Base-by-base conservation (phyloP, 2,329 filamentous ascomycete species). In the Ophiocordyceps polyrhachis-furcata region DNA sequence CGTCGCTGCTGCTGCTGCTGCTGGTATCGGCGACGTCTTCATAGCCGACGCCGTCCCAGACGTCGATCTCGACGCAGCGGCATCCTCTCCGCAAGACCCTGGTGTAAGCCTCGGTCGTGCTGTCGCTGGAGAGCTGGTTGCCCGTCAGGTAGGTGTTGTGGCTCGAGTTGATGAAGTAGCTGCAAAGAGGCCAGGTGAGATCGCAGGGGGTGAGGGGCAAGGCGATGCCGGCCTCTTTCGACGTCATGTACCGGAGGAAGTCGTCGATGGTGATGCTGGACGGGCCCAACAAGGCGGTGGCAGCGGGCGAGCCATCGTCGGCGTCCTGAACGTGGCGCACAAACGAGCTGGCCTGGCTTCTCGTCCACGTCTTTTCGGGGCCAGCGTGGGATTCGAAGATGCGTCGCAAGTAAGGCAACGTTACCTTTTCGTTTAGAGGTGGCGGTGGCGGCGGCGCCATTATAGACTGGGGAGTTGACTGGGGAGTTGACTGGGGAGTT, bases 71-170 rank as follows among this genome's bases (percentile, higher is more conserved):
- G 47, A 95, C 80, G 62, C 88, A 95, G 17, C 88, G 80, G 54
- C 88, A 93, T 2, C 86, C 87, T 44, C 84, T 78, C 52, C 86
- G 74, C 46, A 95, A 67, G 11, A 88, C 85, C 43, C 80, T 80
- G 51, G 85, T 85, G 66, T 95, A 95, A 2, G 84, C 83, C 51
- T 87, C 83, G 0, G 85, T 86, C 57, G 87, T 93, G 44, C 86
- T 91, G 48, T 82, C 77, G 52, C 86, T 89, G 48, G 76, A 85
- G 14, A 94, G 76, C 65, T 95, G 88, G 57, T 89, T 83, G 21
- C 88, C 88, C 1, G 87, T 76, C 20, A 95, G 74, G 53, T 95
- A 95, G 0, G 88, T 95, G 63, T 95, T 95, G 69, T 95, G 88
- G 46, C 87, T 94, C 53, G 85, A 93, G 49, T 81, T 93, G 58